Percentiles rank a stretch among this genome's conserved stretches.
Evolutionary conservation across 257 asterid species (phyloP).

Genomic region (Marsdenia floribunda): DNA sequence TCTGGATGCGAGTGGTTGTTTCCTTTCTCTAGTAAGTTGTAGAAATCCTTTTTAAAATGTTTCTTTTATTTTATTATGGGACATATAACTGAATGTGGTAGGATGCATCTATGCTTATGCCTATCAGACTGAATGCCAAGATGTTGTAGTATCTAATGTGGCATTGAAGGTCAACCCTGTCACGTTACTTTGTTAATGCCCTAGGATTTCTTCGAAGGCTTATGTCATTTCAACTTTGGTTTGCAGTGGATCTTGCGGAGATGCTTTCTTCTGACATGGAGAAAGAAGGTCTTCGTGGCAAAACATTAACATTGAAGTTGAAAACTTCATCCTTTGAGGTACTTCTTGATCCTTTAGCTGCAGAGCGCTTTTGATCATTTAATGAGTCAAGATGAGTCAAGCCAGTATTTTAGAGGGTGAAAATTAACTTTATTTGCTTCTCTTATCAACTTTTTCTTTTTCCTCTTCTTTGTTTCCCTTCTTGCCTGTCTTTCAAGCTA

Average conservation of each 20-base stretch:
- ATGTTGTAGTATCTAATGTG: background rate
- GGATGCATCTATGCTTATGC: background rate
- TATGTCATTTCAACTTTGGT: constrained; percentile 12
- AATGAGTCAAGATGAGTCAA: background rate
- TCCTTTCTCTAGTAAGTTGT: background rate
- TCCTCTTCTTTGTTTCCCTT: background rate
- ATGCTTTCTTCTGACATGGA: constrained; percentile 76
- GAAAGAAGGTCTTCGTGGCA: constrained; percentile 72
- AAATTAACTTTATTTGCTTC: background rate
- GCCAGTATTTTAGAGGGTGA: background rate
- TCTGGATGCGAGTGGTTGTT: background rate
- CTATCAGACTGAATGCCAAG: background rate
- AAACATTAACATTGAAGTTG: constrained; percentile 84
- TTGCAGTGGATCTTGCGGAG: constrained; percentile 80
- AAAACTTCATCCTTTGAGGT: constrained; percentile 93
- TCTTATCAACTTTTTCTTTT: background rate
- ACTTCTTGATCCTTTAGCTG: constrained; percentile 5
- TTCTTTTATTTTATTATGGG: background rate
- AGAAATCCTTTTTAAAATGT: too few species aligned
- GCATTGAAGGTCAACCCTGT: background rate
- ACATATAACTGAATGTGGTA: too few species aligned
- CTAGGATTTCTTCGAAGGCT: constrained; percentile 4
- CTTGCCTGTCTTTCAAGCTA: background rate
- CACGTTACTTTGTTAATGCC: background rate
- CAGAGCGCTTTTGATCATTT: background rate